Evolutionary conservation across 2,329 filamentous ascomycete species (phyloP).

Genomic region (Lecanicillium sp.): DNA sequence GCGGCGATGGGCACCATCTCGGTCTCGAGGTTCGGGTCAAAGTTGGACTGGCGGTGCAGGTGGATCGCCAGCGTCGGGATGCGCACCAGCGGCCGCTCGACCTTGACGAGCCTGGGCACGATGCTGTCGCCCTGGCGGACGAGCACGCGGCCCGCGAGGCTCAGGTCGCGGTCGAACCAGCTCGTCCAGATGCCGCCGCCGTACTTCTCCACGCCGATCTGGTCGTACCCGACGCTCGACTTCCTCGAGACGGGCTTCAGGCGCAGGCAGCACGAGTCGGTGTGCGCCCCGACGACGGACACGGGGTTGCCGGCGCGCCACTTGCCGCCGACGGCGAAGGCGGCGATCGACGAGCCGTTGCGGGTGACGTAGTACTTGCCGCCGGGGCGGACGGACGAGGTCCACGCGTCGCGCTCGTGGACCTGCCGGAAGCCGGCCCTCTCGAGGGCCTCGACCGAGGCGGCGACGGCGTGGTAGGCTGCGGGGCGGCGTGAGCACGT

Average conservation of each 20-base stretch:
- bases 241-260: conserved; percentile 95
- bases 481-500: conserved; percentile 14
- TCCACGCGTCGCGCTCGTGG: conserved; percentile 87
- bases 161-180: conserved; percentile 94
- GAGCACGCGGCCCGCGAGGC: conserved; percentile 82
- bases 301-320: conserved; percentile 91
- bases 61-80: conserved; percentile 95
- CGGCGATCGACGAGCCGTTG: conserved; percentile 86
- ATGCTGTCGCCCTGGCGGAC: conserved; percentile 68
- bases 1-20: conserved; percentile 93
- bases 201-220: conserved; percentile 94
- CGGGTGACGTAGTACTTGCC: conserved; percentile 96
- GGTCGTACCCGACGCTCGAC: conserved; percentile 76
- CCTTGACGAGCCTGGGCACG: conserved; percentile 78
- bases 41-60: conserved; percentile 77
- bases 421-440: conserved; percentile 83
- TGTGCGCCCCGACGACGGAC: conserved; percentile 91
- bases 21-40: conserved; percentile 94
- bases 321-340: conserved; percentile 83
- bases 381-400: conserved; percentile 69
- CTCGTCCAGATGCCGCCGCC: conserved; percentile 97
- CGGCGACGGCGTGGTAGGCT: conserved; percentile 93
- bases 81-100: conserved; percentile 82
- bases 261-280: conserved; percentile 85
- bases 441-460: conserved; percentile 67